Conservation (phyloP, 2,329 filamentous ascomycete species). For the Acephala macrosclerotiorum region DNA sequence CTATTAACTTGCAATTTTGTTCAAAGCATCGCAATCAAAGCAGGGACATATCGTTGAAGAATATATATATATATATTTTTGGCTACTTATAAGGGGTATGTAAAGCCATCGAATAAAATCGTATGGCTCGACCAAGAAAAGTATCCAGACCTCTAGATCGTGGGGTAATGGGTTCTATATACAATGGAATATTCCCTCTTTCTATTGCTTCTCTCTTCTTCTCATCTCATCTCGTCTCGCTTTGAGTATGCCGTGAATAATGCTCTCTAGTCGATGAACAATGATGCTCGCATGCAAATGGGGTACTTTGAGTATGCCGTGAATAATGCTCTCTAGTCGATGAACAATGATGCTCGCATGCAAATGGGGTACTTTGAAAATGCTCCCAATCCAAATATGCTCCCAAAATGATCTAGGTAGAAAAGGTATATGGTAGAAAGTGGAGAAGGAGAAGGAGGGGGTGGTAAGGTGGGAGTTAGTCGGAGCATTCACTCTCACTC, state of each 20-base stretch:
- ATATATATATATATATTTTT: not conserved
- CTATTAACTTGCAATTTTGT: no score
- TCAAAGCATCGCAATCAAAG: no score
- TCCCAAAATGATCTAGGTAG: no score
- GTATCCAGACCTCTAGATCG: conserved; percentile 9
- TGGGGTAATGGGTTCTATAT: not conserved
- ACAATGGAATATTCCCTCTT: not conserved
- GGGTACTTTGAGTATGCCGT: not conserved
- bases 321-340: no score
- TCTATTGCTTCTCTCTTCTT: conserved; percentile 4
- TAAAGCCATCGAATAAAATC: no score
- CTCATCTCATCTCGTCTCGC: not conserved
- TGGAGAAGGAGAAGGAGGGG: no score
- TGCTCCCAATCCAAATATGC: not conserved
- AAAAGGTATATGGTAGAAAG: no score
- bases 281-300: not conserved
- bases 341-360: not conserved
- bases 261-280: no score
- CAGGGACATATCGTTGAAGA: not conserved
- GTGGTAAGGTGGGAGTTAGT: not conserved
- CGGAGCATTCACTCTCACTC: conserved; percentile 14
- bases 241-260: not conserved
- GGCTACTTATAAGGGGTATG: no score
- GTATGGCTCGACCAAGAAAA: conserved; percentile 5
- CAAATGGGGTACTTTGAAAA: not conserved